Percentiles rank a stretch among this genome's conserved stretches.
phyloP scores from a whole-genome alignment of 1,284 basidiomycete species.

The Coriolopsis trogii region DNA sequence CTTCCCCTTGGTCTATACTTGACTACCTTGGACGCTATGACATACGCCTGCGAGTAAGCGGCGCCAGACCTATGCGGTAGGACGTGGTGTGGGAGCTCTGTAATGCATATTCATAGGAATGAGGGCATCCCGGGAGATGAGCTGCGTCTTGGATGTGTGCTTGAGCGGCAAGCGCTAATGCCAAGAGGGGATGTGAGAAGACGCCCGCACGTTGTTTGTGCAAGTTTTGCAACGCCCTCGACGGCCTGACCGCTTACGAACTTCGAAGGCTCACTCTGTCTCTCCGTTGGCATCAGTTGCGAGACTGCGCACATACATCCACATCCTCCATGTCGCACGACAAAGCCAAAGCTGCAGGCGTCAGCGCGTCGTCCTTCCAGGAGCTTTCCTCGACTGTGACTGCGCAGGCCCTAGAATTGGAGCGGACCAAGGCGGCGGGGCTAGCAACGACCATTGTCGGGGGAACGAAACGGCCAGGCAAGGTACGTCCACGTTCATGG shows the following conservation, averaged over 20 bases:
- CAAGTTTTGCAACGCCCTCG: slow-evolving; percentile 15
- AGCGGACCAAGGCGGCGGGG: slow-evolving; percentile 60
- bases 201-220: slow-evolving; percentile 23
- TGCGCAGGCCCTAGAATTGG: too few relatives aligned
- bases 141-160: neutral
- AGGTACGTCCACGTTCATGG: slow-evolving; percentile 44
- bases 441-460: slow-evolving; percentile 52
- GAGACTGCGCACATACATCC: too few relatives aligned
- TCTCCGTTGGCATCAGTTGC: too few relatives aligned
- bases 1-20: slow-evolving; percentile 19
- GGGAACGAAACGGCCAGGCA: slow-evolving; percentile 62
- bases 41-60: neutral
- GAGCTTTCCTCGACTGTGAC: too few relatives aligned
- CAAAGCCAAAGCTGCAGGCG: too few relatives aligned
- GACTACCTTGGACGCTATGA: neutral
- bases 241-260: neutral
- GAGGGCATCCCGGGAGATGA: too few relatives aligned
- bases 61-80: neutral
- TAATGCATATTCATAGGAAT: too few relatives aligned
- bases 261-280: too few relatives aligned
- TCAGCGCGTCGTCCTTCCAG: slow-evolving; percentile 73
- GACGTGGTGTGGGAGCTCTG: too few relatives aligned
- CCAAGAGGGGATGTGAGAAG: neutral
- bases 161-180: neutral
- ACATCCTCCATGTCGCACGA: too few relatives aligned